Evolutionary conservation across 2,329 filamentous ascomycete genomes (phyloP).

Genomic region (Cadophora malorum): DNA sequence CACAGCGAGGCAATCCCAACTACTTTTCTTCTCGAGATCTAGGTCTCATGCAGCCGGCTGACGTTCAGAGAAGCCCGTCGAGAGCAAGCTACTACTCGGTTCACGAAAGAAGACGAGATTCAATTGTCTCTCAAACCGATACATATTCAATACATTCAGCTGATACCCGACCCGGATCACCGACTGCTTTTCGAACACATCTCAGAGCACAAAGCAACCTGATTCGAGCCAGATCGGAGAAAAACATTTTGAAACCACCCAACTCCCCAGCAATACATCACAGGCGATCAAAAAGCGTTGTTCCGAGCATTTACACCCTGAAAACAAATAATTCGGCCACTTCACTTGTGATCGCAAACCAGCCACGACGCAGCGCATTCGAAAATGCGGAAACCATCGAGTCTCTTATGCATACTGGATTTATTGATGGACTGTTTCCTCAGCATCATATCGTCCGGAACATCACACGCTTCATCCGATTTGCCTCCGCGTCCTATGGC

Average conservation of each 20-base stretch:
- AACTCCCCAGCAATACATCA: conserved; percentile 42
- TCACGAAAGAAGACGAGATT: conserved; percentile 58
- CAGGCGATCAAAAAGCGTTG: conserved; percentile 42
- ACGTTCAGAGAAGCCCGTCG: conserved; percentile 50
- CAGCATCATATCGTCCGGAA: conserved; percentile 64
- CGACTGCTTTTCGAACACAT: conserved; percentile 46
- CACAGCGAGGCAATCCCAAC: conserved; percentile 49
- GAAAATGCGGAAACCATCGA: conserved; percentile 39
- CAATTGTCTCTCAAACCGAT: conserved; percentile 40
- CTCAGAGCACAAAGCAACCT: conserved; percentile 43
- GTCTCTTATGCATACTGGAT: conserved; percentile 53
- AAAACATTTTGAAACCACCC: conserved; percentile 41
- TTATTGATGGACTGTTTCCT: conserved; percentile 65
- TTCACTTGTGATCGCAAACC: conserved; percentile 40
- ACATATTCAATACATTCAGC: conserved; percentile 47
- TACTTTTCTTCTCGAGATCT: conserved; percentile 51
- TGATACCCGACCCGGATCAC: conserved; percentile 54
- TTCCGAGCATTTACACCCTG: conserved; percentile 65
- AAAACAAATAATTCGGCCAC: conserved; percentile 52
- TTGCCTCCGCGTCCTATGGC: conserved; percentile 71
- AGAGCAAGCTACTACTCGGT: conserved; percentile 57
- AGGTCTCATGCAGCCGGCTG: conserved; percentile 36
- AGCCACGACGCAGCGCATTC: conserved; percentile 45
- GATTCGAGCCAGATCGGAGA: conserved; percentile 47
- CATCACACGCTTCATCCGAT: conserved; percentile 69